A percentile compares a stretch with the other conserved stretches of the same genome.
These are phyloP conservation scores for Ceratocystis colombiana DNA, from an alignment of 2,329 filamentous ascomycete species.

Conservation along the genomic window DNA sequence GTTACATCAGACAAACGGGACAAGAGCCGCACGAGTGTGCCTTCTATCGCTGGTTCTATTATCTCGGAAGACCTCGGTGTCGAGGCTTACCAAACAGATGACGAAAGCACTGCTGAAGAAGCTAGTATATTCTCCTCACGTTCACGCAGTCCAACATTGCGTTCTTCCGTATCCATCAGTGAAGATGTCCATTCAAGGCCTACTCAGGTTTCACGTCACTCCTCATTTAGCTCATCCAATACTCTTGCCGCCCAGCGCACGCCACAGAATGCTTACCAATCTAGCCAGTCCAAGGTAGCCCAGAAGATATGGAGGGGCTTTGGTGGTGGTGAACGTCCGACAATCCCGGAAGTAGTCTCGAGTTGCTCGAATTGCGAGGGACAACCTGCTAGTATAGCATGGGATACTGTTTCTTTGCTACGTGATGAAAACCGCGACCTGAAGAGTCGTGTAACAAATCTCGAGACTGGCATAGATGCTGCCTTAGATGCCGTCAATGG, in stretches of 20 bases:
- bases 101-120: constrained; percentile 38
- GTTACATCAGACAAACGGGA: not conserved
- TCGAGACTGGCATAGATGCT: constrained; percentile 52
- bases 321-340: constrained; percentile 7
- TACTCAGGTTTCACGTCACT: constrained; percentile 28
- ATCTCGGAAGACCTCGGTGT: constrained; percentile 45
- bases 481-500: constrained; percentile 52
- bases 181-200: constrained; percentile 15
- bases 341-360: constrained; percentile 22
- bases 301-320: constrained; percentile 19
- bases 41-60: constrained; percentile 32
- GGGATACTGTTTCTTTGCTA: constrained; percentile 54
- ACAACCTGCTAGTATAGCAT: constrained; percentile 49
- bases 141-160: constrained; percentile 45
- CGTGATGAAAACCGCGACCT: constrained; percentile 53
- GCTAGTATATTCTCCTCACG: constrained; percentile 54
- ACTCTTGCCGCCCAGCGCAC: constrained; percentile 27
- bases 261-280: constrained; percentile 24
- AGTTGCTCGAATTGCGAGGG: constrained; percentile 49
- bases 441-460: constrained; percentile 48
- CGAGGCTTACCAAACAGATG: constrained; percentile 48
- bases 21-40: constrained; percentile 19
- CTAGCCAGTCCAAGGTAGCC: constrained; percentile 5
- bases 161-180: constrained; percentile 15
- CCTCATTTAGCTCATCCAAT: constrained; percentile 31